phyloP scores from a whole-genome alignment of 495 filamentous ascomycete genomes.

The Penicillium paradoxum region DNA sequence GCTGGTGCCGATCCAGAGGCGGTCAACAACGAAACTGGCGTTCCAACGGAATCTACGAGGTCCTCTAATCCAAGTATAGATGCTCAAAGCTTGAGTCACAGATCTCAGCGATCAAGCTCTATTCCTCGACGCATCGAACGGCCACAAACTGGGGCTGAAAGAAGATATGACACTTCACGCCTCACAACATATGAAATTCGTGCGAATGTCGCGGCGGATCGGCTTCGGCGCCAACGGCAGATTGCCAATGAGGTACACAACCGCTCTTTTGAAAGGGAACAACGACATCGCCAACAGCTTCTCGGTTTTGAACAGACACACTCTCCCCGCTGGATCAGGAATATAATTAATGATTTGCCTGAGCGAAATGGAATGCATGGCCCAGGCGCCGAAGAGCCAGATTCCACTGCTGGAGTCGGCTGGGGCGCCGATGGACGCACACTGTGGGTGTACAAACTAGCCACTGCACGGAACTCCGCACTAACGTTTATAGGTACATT shows the following conservation, averaged over 20 bases:
- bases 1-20: constrained; percentile 13
- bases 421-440: constrained; percentile 67
- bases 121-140: constrained; percentile 30
- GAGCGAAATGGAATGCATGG: constrained; percentile 32
- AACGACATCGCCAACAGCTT: constrained; percentile 31
- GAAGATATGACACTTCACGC: constrained; percentile 28
- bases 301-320: constrained; percentile 34
- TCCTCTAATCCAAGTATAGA: constrained; percentile 7
- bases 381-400: constrained; percentile 35
- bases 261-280: constrained; percentile 30
- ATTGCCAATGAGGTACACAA: constrained; percentile 35
- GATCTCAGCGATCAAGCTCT: constrained; percentile 33
- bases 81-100: constrained; percentile 15
- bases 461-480: background rate
- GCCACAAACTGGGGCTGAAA: constrained; percentile 21
- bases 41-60: background rate
- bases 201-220: constrained; percentile 39
- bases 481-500: constrained; percentile 51
- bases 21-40: constrained; percentile 15
- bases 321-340: constrained; percentile 41
- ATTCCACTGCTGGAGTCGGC: constrained; percentile 59
- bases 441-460: constrained; percentile 52
- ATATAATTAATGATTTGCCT: constrained; percentile 38
- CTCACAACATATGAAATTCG: constrained; percentile 32
- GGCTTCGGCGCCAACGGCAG: constrained; percentile 40